Base-by-base conservation (phyloP, 495 filamentous ascomycete genomes). In the Aspergillus campestris region DNA sequence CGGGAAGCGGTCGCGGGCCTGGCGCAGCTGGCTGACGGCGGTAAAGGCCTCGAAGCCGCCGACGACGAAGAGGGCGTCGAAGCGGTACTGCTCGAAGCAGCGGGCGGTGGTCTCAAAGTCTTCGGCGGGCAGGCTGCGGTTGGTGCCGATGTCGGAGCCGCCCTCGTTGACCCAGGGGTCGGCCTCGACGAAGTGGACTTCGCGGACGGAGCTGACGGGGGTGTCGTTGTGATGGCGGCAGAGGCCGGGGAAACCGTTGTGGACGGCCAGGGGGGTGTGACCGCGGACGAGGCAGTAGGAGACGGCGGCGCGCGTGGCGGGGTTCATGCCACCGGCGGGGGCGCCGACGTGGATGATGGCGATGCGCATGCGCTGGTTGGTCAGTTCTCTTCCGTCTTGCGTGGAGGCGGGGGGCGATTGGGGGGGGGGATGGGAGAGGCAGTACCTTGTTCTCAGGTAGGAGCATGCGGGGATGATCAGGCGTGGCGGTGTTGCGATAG, bases 261-360 rank as follows among this genome's bases (percentile, higher is more conserved):
- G 86, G 42, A 99, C 86, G 7, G 90, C 89, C 50, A 95, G 57
- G 1, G 94, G 84, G 31, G 84, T 87, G 60, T 99, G 94, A 6
- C 94, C 94, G 45, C 91, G 82, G n/a, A 85, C 84, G 30, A 94
- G 65, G 60, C 91, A 97, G 70, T 95, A 99, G n/a, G 88, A 87
- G 8, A 95, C 89, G 8, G 87, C 92, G 12, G 89, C 92, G 42
- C 94, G 82, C 12, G 94, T 94, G 14, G 94, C 91, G 35, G 90
- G 88, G 66, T 99, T 99, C 83, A 99, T 96, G 60, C 94, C 94
- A 57, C 92, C 94, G n/a, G 94, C 94, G 6, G 94, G 94, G 27
- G 94, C 94, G 52, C 94, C 94, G 45, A 98, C 89, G 56, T 99
- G 94, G 59, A 99, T 84, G 50, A 97, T 91, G 6, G 84, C 92